Evolutionary conservation across 1,284 basidiomycete species (phyloP).

Genomic region (Cerioporus squamosus): DNA sequence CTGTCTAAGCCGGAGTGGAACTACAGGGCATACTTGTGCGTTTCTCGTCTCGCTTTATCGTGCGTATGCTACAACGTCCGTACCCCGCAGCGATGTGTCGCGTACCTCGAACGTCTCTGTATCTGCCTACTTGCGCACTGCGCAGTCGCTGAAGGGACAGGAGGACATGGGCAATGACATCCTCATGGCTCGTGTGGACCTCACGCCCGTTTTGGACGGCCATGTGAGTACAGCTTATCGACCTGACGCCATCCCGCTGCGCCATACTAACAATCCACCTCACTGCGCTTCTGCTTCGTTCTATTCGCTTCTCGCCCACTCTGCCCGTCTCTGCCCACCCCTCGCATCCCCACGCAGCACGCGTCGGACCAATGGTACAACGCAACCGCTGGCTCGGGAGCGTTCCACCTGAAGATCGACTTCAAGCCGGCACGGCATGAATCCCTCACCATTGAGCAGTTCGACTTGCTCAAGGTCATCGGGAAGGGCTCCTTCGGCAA

Average conservation of each 20-base stretch:
- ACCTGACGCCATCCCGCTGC: constrained; percentile 16
- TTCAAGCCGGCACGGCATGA: constrained; percentile 88
- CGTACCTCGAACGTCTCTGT: constrained; percentile 90
- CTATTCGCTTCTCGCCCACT: constrained; percentile 8
- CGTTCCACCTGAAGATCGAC: constrained; percentile 95
- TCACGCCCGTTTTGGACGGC: constrained; percentile 86
- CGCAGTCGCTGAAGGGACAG: constrained; percentile 62
- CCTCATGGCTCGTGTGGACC: constrained; percentile 89
- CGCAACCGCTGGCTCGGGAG: constrained; percentile 83
- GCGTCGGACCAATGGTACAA: constrained; percentile 89
- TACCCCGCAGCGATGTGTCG: constrained; percentile 73
- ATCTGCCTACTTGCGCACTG: constrained; percentile 86
- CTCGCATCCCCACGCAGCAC: constrained; percentile 46
- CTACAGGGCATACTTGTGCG: constrained; percentile 94
- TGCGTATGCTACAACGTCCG: constrained; percentile 5
- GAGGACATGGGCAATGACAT: constrained; percentile 94
- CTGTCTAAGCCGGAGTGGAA: constrained; percentile 89
- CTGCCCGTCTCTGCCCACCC: background rate
- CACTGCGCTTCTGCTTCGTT: constrained; percentile 1
- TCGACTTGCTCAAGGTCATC: constrained; percentile 97
- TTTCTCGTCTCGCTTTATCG: constrained; percentile 23
- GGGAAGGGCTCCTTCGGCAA: constrained; percentile 99
- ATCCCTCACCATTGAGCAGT: constrained; percentile 91
- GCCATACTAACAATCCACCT: constrained; percentile 2
- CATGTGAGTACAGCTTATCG: constrained; percentile 52